Percentiles rank a stretch among this genome's conserved stretches.
These are phyloP conservation scores for Xanthoceras sorbifolium DNA, from an alignment of 345 rosid genomes.

Conservation along the genomic window DNA sequence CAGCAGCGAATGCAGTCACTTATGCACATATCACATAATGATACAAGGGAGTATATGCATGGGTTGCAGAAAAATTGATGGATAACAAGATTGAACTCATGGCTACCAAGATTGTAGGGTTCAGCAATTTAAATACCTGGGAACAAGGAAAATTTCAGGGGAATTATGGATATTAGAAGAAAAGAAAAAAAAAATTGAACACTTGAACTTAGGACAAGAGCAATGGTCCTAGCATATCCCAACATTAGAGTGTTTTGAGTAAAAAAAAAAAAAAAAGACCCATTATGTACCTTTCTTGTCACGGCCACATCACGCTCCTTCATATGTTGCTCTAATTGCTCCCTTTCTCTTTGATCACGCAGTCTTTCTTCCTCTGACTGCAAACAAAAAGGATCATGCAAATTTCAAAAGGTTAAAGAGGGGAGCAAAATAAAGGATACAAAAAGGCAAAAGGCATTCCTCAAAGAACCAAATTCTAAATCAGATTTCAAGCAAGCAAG, in stretches of 20 bases:
- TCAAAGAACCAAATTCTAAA: background rate
- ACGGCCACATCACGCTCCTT: slow-evolving; percentile 85
- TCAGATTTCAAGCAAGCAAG: background rate
- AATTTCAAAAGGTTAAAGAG: slow-evolving; percentile 12
- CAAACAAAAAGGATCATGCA: slow-evolving; percentile 19
- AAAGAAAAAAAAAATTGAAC: background rate
- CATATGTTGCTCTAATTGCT: slow-evolving; percentile 76
- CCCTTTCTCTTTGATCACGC: slow-evolving; percentile 92
- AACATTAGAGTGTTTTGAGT: background rate
- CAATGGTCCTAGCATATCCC: slow-evolving; percentile 1
- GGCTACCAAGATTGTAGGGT: background rate
- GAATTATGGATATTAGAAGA: background rate
- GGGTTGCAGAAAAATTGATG: background rate
- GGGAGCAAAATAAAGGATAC: background rate
- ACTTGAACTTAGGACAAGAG: background rate
- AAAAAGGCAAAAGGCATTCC: background rate
- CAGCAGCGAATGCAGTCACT: background rate
- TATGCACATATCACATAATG: background rate
- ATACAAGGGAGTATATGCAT: background rate
- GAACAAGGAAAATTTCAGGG: background rate
- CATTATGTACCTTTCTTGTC: slow-evolving; percentile 66
- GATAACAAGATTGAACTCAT: background rate
- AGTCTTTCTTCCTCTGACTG: slow-evolving; percentile 92
- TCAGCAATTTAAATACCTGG: background rate
- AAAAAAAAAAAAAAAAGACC: background rate